These are phyloP conservation scores for Asterophora lycoperdoides DNA, from an alignment of 768 basidiomycete genomes.

Conservation along the genomic window DNA sequence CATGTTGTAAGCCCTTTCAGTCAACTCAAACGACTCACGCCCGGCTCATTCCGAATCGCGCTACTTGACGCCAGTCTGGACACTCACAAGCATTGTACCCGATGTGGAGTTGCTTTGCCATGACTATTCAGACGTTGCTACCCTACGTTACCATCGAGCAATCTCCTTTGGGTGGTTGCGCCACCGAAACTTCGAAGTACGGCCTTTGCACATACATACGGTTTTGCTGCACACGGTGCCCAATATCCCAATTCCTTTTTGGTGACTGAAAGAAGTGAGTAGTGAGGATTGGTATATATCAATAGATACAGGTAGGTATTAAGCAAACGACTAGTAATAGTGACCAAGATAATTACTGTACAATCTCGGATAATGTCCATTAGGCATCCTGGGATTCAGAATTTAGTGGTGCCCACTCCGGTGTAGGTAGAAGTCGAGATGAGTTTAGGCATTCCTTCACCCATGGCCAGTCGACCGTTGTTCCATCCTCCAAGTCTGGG, in stretches of 20 bases:
- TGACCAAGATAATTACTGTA: neutral
- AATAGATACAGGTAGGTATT: constrained; percentile 4
- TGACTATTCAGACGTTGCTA: constrained; percentile 3
- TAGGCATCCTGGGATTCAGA: constrained; percentile 18
- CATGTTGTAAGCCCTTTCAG: constrained; percentile 19
- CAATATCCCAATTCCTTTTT: neutral
- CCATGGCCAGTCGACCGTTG: constrained; percentile 58
- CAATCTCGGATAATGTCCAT: neutral
- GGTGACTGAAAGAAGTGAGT: neutral
- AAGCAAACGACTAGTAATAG: neutral
- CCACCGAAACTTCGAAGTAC: neutral
- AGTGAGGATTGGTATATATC: neutral
- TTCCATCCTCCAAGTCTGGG: constrained; percentile 23
- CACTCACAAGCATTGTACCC: constrained; percentile 26
- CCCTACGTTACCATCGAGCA: neutral
- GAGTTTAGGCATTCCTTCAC: constrained; percentile 75
- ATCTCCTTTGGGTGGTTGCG: neutral
- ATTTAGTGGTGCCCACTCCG: constrained; percentile 19
- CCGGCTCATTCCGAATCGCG: neutral
- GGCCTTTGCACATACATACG: neutral
- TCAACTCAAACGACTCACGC: neutral
- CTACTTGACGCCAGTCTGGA: constrained; percentile 20
- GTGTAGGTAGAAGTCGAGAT: constrained; percentile 44
- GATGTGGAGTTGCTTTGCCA: constrained; percentile 27
- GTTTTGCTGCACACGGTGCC: neutral